phyloP scores from a whole-genome alignment of 2,329 filamentous ascomycete species.

The Epichloe bromicola region DNA sequence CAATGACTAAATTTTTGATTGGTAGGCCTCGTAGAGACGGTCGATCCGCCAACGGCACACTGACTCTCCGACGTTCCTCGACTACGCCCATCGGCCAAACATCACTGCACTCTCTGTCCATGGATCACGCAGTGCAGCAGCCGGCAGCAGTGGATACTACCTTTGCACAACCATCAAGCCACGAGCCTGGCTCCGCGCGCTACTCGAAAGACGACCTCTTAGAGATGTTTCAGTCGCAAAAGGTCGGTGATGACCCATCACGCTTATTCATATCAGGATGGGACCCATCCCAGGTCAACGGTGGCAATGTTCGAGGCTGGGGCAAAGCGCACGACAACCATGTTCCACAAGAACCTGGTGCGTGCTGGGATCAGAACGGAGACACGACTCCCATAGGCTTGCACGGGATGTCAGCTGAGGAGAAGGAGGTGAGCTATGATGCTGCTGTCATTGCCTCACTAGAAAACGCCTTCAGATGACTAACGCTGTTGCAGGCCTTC shows the following conservation, averaged over 20 bases:
- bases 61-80: constrained; percentile 51
- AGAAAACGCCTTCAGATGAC: constrained; percentile 5
- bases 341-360: constrained; percentile 66
- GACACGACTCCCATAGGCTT: constrained; percentile 58
- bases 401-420: constrained; percentile 51
- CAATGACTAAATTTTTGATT: background rate
- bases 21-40: constrained; percentile 46
- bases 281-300: constrained; percentile 63
- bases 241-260: constrained; percentile 40
- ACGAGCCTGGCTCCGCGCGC: constrained; percentile 35
- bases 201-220: constrained; percentile 74
- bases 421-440: constrained; percentile 39
- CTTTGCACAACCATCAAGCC: constrained; percentile 17
- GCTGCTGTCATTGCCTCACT: background rate
- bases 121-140: constrained; percentile 27
- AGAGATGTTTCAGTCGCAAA: constrained; percentile 49
- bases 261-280: constrained; percentile 62
- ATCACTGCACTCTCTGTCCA: constrained; percentile 23
- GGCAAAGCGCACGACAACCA: constrained; percentile 65
- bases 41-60: constrained; percentile 46
- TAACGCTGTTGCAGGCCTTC: constrained; percentile 48
- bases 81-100: constrained; percentile 38
- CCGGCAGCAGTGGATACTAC: constrained; percentile 22
- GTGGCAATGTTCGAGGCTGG: constrained; percentile 52
- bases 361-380: constrained; percentile 76